These are phyloP conservation scores for Collybiopsis confluens DNA, from an alignment of 768 basidiomycete species.

Conservation along the genomic window DNA sequence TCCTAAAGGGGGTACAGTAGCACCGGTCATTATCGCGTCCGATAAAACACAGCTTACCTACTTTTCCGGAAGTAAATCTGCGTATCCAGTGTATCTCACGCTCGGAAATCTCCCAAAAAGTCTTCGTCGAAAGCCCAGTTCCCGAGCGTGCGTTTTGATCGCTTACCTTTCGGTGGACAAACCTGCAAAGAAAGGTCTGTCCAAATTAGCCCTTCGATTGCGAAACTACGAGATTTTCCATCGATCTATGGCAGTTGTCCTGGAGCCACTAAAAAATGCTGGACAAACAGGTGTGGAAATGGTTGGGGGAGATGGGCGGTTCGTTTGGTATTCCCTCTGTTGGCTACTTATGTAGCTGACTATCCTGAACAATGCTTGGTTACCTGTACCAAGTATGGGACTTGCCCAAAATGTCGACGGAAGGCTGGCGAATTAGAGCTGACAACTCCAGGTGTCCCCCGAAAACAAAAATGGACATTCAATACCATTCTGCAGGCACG, in stretches of 20 bases:
- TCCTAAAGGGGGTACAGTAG: constrained; percentile 12
- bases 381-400: too few species aligned
- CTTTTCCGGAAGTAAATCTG: constrained; percentile 23
- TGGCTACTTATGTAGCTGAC: constrained; percentile 9
- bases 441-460: too few species aligned
- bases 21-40: constrained; percentile 26
- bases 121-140: constrained; percentile 13
- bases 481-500: too few species aligned
- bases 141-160: neutral
- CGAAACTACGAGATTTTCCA: neutral
- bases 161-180: neutral
- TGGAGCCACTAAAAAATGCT: neutral
- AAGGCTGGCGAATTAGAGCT: too few species aligned
- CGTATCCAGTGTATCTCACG: constrained; percentile 30
- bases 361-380: too few species aligned
- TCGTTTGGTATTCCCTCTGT: neutral
- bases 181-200: neutral
- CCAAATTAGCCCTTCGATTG: neutral
- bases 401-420: too few species aligned
- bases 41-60: constrained; percentile 29
- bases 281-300: constrained; percentile 8
- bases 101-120: constrained; percentile 26
- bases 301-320: constrained; percentile 7
- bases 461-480: too few species aligned
- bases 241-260: neutral